Percentiles rank a stretch among this genome's conserved stretches.
These are phyloP conservation scores for Jaenimonas drosophilae DNA, from an alignment of 208 protist genomes.

Conservation along the genomic window DNA sequence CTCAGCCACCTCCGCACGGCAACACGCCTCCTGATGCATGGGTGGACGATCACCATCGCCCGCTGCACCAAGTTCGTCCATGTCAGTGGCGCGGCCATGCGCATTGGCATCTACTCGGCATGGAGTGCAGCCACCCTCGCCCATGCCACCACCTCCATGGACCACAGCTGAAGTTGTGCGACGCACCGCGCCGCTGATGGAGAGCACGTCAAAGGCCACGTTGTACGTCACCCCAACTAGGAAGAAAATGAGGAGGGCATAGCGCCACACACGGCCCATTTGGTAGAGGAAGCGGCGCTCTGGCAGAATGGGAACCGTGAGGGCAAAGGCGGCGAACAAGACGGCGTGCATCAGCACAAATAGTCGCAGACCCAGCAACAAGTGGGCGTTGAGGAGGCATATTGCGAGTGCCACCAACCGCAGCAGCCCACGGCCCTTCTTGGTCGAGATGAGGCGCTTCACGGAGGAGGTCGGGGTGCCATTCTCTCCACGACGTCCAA, in stretches of 20 bases:
- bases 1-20: too few species aligned
- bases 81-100: too few species aligned
- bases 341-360: slow-evolving; percentile 34
- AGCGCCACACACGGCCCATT: slow-evolving; percentile 35
- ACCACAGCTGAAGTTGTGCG: slow-evolving; percentile 41
- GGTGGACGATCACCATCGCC: too few species aligned
- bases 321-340: slow-evolving; percentile 26
- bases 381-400: slow-evolving; percentile 20
- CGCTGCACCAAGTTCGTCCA: too few species aligned
- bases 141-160: slow-evolving; percentile 8
- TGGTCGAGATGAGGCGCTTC: slow-evolving; percentile 20
- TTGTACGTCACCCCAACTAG: slow-evolving; percentile 29
- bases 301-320: slow-evolving; percentile 17
- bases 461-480: too few species aligned
- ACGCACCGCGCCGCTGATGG: slow-evolving; percentile 27
- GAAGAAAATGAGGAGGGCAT: slow-evolving; percentile 30
- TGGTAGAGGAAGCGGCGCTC: slow-evolving; percentile 12
- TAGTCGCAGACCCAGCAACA: slow-evolving; percentile 21
- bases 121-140: too few species aligned
- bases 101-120: too few species aligned
- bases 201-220: slow-evolving; percentile 31
- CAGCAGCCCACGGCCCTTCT: slow-evolving; percentile 18
- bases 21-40: too few species aligned
- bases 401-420: slow-evolving; percentile 17
- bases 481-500: too few species aligned